Percentiles rank a stretch among this genome's conserved stretches.
phyloP scores from a whole-genome alignment of 2,329 filamentous ascomycete species.

The Orbilia blumenaviensis region DNA sequence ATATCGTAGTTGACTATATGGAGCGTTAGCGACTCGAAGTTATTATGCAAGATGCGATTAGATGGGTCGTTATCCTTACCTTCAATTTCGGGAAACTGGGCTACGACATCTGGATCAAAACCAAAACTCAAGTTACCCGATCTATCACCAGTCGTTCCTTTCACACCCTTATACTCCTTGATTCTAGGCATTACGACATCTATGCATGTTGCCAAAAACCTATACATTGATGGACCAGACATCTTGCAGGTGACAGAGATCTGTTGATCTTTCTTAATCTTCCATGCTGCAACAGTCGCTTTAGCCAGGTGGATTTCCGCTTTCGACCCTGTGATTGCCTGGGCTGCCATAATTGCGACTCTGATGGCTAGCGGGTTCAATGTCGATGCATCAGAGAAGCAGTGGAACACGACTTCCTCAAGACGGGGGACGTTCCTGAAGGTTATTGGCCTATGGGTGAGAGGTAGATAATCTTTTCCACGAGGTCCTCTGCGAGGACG shows the following conservation, averaged over 20 bases:
- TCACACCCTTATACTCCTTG: conserved; percentile 92
- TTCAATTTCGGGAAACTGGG: conserved; percentile 91
- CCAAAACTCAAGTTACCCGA: conserved; percentile 89
- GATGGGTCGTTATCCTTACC: conserved; percentile 69
- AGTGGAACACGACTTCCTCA: conserved; percentile 80
- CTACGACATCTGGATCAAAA: conserved; percentile 76
- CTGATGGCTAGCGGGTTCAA: conserved; percentile 79
- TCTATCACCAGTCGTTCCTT: conserved; percentile 80
- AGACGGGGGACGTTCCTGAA: conserved; percentile 88
- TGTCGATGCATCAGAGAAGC: conserved; percentile 73
- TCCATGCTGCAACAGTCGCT: conserved; percentile 77
- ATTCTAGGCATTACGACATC: conserved; percentile 92
- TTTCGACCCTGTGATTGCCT: conserved; percentile 82
- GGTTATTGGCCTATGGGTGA: conserved; percentile 76
- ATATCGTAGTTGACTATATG: conserved; percentile 61
- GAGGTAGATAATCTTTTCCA: conserved; percentile 75
- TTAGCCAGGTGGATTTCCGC: conserved; percentile 75
- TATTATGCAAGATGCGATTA: not conserved
- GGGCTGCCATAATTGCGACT: conserved; percentile 82
- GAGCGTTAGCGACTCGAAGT: conserved; percentile 41
- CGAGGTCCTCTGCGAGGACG: conserved; percentile 83
- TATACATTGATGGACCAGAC: conserved; percentile 80
- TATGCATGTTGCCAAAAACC: conserved; percentile 89
- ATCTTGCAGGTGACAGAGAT: conserved; percentile 81
- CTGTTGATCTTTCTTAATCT: conserved; percentile 74